Percentiles rank a stretch among this genome's conserved stretches.
phyloP scores from a whole-genome alignment of 2,329 filamentous ascomycete species.

The Calonectria fujianensis region DNA sequence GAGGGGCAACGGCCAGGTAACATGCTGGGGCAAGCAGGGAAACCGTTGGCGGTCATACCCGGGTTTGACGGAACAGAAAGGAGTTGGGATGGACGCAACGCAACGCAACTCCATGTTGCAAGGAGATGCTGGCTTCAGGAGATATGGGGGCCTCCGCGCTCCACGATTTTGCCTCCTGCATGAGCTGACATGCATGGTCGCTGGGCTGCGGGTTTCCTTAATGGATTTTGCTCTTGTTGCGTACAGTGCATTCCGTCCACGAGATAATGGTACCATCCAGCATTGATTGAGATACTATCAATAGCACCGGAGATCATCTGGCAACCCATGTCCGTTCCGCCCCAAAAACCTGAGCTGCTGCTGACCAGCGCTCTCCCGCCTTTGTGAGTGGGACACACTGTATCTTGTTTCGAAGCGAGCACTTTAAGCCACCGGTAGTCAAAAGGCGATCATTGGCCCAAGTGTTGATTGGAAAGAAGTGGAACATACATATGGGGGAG shows the following conservation, averaged over 20 bases:
- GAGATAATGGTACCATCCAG: constrained; percentile 39
- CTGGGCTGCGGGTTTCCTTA: constrained; percentile 22
- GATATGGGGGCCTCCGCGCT: constrained; percentile 35
- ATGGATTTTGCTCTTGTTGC: constrained; percentile 32
- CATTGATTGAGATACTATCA: constrained; percentile 41
- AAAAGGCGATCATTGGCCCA: constrained; percentile 24
- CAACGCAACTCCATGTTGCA: constrained; percentile 46
- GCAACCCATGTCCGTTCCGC: constrained; percentile 39
- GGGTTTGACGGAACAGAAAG: constrained; percentile 41
- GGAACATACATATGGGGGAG: constrained; percentile 25
- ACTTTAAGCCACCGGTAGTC: constrained; percentile 3
- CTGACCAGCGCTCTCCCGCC: constrained; percentile 21
- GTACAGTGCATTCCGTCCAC: constrained; percentile 19
- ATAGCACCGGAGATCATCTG: constrained; percentile 44
- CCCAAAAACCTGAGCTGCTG: constrained; percentile 37
- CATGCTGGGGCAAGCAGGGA: constrained; percentile 24
- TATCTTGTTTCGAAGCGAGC: constrained; percentile 27
- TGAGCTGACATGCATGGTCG: constrained; percentile 50
- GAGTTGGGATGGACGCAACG: constrained; percentile 42
- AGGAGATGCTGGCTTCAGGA: constrained; percentile 41
- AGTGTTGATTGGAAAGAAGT: constrained; percentile 37
- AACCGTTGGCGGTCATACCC: constrained; percentile 42
- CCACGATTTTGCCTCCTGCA: constrained; percentile 44
- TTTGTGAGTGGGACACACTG: constrained; percentile 18
- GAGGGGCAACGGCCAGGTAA: constrained; percentile 14